These are phyloP conservation scores for Colletotrichum acutatum DNA, from an alignment of 2,329 filamentous ascomycete genomes.

Conservation along the genomic window DNA sequence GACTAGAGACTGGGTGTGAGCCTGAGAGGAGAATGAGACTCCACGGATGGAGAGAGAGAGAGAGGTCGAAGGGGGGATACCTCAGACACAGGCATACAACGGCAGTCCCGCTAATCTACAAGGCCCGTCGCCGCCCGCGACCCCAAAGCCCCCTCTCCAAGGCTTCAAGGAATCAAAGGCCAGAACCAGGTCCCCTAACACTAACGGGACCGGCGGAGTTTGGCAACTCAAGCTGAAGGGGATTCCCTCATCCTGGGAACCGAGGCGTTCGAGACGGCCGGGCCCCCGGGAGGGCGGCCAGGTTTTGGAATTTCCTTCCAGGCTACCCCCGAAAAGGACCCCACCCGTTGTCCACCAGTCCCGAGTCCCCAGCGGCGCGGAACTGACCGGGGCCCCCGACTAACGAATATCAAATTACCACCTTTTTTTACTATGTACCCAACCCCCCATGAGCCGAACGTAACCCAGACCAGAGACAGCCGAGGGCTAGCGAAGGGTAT, in stretches of 20 bases:
- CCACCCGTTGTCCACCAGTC: not conserved
- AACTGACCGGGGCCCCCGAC: not conserved
- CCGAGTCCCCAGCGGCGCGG: not conserved
- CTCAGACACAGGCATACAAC: not conserved
- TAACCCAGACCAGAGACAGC: not conserved
- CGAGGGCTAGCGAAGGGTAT: slow-evolving; percentile 1
- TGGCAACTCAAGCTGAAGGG: no score
- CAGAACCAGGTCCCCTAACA: not conserved
- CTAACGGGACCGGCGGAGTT: not conserved
- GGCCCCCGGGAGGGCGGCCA: not conserved
- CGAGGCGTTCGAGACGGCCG: not conserved
- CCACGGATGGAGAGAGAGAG: not conserved
- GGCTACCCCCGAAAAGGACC: not conserved
- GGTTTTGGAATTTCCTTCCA: not conserved
- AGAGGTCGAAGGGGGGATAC: not conserved
- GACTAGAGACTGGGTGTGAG: not conserved
- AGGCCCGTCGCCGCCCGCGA: slow-evolving; percentile 32
- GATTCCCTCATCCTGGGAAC: not conserved
- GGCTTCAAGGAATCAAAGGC: not conserved
- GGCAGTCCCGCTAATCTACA: slow-evolving; percentile 34
- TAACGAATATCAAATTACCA: not conserved
- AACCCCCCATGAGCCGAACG: not conserved
- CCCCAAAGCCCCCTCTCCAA: not conserved
- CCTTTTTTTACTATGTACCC: not conserved
- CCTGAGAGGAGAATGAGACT: not conserved